Base-by-base conservation (phyloP, 2,329 filamentous ascomycete species). In the Pseudopithomyces maydicus region DNA sequence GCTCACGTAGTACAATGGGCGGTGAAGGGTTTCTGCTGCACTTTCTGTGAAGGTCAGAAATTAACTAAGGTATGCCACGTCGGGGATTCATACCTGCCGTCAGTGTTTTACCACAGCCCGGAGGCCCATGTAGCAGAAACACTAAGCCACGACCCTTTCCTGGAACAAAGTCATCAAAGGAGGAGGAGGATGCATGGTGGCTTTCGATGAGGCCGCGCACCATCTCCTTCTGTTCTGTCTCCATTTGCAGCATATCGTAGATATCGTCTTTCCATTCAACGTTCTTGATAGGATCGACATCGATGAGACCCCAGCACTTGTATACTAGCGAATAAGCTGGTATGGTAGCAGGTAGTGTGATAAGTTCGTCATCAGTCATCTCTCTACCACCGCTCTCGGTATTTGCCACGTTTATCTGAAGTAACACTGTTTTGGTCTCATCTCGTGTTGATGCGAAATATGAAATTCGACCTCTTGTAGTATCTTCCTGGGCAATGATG, bases 181-280 rank as follows among this genome's bases (percentile, higher is more conserved):
- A 36, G 2, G 45, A 48, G 19, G 45, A 48, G 11, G 45, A 48
- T 14, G 45, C 45, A 10, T 48, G 45, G 17, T 48, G 45, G 26
- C 45, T 48, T 19, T 48, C 32, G 11, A 48, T 48, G 22, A 48
- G 36, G 10, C 45, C 45, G 19, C 45, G 45, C 10, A 48, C 45
- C 45, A 48, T 48, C 15, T 48, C 45, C 29, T 48, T 48, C 32
- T 36, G 45, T 17, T 48, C 45, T 1, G 29, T 32, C 36, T 48
- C 45, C 45, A 48, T 48, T 17, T 48, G 45, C 17, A 48, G 19
- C 45, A 48, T 48, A 33, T 48, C 45, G 11, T 48, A 48, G 17
- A 48, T 48, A 19, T 36, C 45, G 8, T 48, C 32, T 36, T 48
- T 48, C 45, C 45, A 48, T 22, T 36, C 17, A 12, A 48, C 36